Percentiles rank a stretch among this genome's conserved stretches.
phyloP scores from a whole-genome alignment of 2,329 filamentous ascomycete species.

The Apiospora hydei region DNA sequence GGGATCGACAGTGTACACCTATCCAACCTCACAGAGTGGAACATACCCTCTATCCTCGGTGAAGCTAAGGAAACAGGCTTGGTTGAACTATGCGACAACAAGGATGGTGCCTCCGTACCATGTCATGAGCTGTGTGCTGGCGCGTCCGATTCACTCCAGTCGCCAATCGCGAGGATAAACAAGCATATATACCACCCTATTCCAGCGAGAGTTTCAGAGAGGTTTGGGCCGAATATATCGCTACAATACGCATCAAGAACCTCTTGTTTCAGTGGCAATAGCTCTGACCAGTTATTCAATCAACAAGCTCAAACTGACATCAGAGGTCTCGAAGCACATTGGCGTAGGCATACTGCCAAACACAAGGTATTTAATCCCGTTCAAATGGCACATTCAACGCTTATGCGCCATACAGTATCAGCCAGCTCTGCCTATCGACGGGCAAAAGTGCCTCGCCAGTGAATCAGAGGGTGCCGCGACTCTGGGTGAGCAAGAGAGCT shows the following conservation, averaged over 20 bases:
- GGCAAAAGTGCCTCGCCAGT: background rate
- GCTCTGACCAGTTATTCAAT: background rate
- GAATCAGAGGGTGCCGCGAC: background rate
- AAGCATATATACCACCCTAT: background rate
- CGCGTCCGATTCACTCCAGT: background rate
- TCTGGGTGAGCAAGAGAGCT: background rate
- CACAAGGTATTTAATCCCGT: background rate
- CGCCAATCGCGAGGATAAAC: background rate
- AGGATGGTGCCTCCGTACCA: background rate
- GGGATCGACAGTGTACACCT: background rate
- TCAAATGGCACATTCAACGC: background rate
- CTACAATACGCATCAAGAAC: background rate
- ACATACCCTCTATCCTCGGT: background rate
- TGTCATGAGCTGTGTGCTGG: background rate
- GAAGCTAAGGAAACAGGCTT: background rate
- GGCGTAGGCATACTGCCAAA: too few relatives aligned
- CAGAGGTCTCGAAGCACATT: background rate
- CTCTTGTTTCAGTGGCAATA: background rate
- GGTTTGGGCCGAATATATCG: too few relatives aligned
- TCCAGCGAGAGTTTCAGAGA: background rate
- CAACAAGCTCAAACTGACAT: background rate
- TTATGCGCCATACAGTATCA: background rate
- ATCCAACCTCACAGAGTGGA: background rate
- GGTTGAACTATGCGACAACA: background rate
- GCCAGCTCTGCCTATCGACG: background rate